Evolutionary conservation across 306 rosid genomes (phyloP), one percentile per base, ranked within the genome.

Genomic region (Begonia fuchsioides): DNA sequence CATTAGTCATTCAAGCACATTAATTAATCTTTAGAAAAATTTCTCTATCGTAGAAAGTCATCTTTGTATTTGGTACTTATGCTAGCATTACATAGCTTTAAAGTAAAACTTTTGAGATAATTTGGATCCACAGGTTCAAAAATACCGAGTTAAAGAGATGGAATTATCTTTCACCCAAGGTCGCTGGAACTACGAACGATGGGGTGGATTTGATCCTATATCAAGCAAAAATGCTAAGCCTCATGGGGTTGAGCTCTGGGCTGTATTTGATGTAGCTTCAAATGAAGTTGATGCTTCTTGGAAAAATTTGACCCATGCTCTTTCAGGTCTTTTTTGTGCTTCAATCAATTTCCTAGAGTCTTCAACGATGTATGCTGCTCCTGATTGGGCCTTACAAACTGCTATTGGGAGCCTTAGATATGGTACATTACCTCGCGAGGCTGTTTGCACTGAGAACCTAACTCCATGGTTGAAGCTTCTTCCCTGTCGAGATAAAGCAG

Each of bases 401-500:
- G 77, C 72, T 12, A 63, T 80, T 32, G 94, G 90, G 20, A 61
- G 70, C 68, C 65, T 85, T 65, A 77, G 92, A 60, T 85, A 90
- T 66, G 98, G 95, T 43, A 68, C 94, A 32, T 57, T 90, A 69
- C 98, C 98, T 15, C 92, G 94, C 44, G 98, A 90, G 66, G 95
- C 98, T 75, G 87, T 90, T 66, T 85, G 98, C 71, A 85, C 98
- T 17, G 94, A 90, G 71, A 90, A 90, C 54, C 81, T 85, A 45
- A 90, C 98, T 54, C 98, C 98, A 3, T 85, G 94, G 98, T 71
- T 90, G 62, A 85, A 90, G 74, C 92, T 90, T 55, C 94, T 90
- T 41, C 94, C 98, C 47, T 90, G 95, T 73, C 80, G 94, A 38
- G 98, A 85, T 57, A 90, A 81, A 75, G 81, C 92, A 52, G 95